A percentile compares a stretch with the other conserved stretches of the same genome.
Evolutionary conservation across 352 stramenopile genomes (phyloP).

Genomic region (Phytophthora rubi): DNA sequence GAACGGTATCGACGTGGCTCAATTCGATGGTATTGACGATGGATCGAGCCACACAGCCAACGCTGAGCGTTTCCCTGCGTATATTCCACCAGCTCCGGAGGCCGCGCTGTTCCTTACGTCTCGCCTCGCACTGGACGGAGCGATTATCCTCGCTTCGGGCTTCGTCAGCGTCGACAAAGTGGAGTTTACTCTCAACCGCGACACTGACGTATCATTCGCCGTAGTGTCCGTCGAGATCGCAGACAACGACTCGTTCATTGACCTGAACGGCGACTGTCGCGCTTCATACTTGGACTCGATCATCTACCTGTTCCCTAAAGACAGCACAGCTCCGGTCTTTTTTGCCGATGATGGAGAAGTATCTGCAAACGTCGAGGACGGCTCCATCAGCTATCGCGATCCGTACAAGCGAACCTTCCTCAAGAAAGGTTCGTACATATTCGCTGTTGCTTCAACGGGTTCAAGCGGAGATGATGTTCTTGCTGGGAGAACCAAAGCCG

Average conservation of each 20-base stretch:
- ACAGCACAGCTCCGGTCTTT: slow-evolving; percentile 30
- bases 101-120: slow-evolving; percentile 13
- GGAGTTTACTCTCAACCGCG: slow-evolving; percentile 42
- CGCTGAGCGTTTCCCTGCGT: slow-evolving; percentile 44
- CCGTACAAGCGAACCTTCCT: slow-evolving; percentile 50
- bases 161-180: slow-evolving; percentile 58
- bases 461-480: slow-evolving; percentile 31
- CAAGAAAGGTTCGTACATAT: slow-evolving; percentile 51
- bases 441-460: slow-evolving; percentile 44
- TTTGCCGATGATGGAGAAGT: slow-evolving; percentile 45
- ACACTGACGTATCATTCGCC: slow-evolving; percentile 52
- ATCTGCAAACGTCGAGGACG: slow-evolving; percentile 30
- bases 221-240: slow-evolving; percentile 66
- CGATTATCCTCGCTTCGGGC: slow-evolving; percentile 34
- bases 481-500: slow-evolving; percentile 22
- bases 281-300: slow-evolving; percentile 61
- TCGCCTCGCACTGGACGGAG: slow-evolving; percentile 30
- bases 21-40: slow-evolving; percentile 46
- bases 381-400: slow-evolving; percentile 54
- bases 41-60: slow-evolving; percentile 31
- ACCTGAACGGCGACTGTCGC: slow-evolving; percentile 71
- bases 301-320: slow-evolving; percentile 56
- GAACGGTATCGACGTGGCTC: slow-evolving; percentile 30
- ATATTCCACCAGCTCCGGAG: slow-evolving; percentile 27
- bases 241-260: slow-evolving; percentile 50